phyloP scores from a whole-genome alignment of 345 rosid genomes.

The Orychophragmus violaceus region DNA sequence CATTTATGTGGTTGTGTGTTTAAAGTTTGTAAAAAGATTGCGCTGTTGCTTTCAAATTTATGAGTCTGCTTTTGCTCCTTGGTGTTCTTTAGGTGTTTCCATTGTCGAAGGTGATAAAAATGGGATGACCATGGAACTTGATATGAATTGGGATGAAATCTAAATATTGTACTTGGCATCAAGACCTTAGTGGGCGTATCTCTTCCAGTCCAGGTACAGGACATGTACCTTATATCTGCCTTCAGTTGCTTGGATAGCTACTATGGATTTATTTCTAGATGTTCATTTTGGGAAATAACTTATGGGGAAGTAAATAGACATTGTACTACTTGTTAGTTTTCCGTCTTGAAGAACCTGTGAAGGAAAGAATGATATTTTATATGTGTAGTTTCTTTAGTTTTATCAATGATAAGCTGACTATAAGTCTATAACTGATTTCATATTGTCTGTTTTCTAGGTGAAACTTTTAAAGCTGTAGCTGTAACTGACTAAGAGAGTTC shows the following conservation, averaged over 20 bases:
- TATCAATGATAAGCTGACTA: slow-evolving; percentile 15
- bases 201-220: slow-evolving; percentile 76
- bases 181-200: slow-evolving; percentile 78
- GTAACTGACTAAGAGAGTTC: slow-evolving; percentile 9
- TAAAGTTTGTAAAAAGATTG: background rate
- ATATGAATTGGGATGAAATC: slow-evolving; percentile 97
- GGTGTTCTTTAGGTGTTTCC: slow-evolving; percentile 52
- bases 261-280: background rate
- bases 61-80: slow-evolving; percentile 10
- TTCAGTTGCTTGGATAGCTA: background rate
- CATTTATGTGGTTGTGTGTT: background rate
- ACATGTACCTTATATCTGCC: background rate
- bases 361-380: background rate
- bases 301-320: background rate
- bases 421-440: background rate
- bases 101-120: slow-evolving; percentile 52
- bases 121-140: slow-evolving; percentile 79
- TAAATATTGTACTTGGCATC: slow-evolving; percentile 67
- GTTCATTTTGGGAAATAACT: background rate
- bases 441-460: slow-evolving; percentile 47
- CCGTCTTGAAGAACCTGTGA: slow-evolving; percentile 1
- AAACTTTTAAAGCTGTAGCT: slow-evolving; percentile 23
- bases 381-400: background rate
- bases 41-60: background rate
- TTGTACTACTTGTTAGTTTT: background rate